Evolutionary conservation across 768 basidiomycete genomes (phyloP).

Genomic region (Nevesoporus exiguus): DNA sequence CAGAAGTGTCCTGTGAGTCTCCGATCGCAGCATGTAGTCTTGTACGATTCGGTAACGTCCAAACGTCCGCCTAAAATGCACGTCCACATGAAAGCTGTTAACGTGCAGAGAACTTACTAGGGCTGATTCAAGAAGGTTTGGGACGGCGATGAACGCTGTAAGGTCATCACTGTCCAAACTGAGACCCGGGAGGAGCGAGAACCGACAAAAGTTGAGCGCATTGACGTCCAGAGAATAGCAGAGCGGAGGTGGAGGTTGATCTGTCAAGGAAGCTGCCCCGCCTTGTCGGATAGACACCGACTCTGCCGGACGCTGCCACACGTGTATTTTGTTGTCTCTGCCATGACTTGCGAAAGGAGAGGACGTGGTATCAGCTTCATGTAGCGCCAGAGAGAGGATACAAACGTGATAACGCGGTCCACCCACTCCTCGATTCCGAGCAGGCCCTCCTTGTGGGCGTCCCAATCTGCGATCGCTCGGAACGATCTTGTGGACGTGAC

Average conservation of each 20-base stretch:
- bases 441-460: conserved; percentile 72
- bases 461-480: conserved; percentile 73
- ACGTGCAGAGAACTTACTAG: conserved; percentile 45
- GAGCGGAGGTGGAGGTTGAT: conserved; percentile 47
- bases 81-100: background rate
- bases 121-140: conserved; percentile 86
- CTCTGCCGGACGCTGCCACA: conserved; percentile 59
- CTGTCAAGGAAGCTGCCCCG: conserved; percentile 52
- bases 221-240: conserved; percentile 83
- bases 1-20: conserved; percentile 39
- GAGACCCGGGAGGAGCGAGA: conserved; percentile 55
- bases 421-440: conserved; percentile 79
- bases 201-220: conserved; percentile 90
- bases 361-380: background rate
- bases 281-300: conserved; percentile 47
- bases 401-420: conserved; percentile 71
- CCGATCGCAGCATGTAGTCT: conserved; percentile 87
- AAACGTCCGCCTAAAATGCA: conserved; percentile 73
- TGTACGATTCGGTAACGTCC: conserved; percentile 64
- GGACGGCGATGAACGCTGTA: conserved; percentile 67
- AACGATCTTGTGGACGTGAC: conserved; percentile 73
- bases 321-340: conserved; percentile 81
- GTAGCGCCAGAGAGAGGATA: conserved; percentile 11
- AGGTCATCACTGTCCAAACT: conserved; percentile 11
- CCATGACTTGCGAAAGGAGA: conserved; percentile 48